Evolutionary conservation across 2,329 filamentous ascomycete genomes (phyloP).

Genomic region (Triangularia setosa): DNA sequence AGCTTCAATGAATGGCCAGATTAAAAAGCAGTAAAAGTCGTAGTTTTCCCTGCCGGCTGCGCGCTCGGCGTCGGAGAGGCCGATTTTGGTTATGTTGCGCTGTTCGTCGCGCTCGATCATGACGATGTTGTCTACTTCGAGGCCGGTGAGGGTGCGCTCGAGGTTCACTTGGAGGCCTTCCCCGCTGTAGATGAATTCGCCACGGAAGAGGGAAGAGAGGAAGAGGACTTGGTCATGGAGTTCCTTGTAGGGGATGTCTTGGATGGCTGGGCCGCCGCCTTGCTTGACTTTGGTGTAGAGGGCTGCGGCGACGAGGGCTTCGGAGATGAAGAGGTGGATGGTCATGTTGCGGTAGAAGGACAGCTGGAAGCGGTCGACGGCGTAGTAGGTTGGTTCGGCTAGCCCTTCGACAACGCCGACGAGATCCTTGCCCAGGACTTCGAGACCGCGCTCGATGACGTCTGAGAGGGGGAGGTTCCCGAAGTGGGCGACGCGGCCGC

Average conservation of each 20-base stretch:
- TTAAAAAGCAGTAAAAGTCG: constrained; percentile 97
- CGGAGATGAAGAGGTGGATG: constrained; percentile 93
- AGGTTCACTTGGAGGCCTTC: constrained; percentile 79
- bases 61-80: constrained; percentile 72
- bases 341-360: constrained; percentile 99
- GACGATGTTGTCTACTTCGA: constrained; percentile 78
- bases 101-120: constrained; percentile 56
- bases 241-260: constrained; percentile 71
- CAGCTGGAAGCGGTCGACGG: constrained; percentile 92
- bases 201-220: constrained; percentile 87
- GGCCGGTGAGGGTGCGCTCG: constrained; percentile 69
- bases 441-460: constrained; percentile 84
- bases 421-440: constrained; percentile 84
- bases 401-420: constrained; percentile 76
- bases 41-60: constrained; percentile 84
- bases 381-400: constrained; percentile 88
- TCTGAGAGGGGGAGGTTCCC: constrained; percentile 72
- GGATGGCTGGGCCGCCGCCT: constrained; percentile 77
- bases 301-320: constrained; percentile 82
- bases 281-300: constrained; percentile 90
- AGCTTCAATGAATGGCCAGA: constrained; percentile 97
- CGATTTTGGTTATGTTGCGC: constrained; percentile 60
- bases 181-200: constrained; percentile 93
- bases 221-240: constrained; percentile 80
- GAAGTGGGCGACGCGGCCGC: constrained; percentile 91